Evolutionary conservation across 257 asterid species (phyloP).

Genomic region (Ballota nigra): DNA sequence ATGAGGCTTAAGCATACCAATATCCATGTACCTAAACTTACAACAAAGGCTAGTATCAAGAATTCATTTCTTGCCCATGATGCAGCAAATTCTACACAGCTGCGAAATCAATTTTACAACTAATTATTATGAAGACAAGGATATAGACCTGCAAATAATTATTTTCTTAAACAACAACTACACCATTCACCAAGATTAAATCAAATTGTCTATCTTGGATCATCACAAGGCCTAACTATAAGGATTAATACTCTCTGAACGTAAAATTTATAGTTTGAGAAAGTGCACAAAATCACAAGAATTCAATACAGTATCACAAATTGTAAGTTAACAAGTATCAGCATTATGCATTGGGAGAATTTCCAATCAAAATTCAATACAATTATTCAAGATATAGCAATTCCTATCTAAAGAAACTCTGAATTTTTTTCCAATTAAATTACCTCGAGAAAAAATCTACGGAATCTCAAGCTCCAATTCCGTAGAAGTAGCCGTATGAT

Average conservation of each 20-base stretch:
- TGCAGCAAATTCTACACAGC: neutral
- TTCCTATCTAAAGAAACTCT: conserved; percentile 10
- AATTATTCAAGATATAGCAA: conserved; percentile 14
- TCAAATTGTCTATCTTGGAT: neutral
- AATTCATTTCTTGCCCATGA: neutral
- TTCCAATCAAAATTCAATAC: conserved; percentile 9
- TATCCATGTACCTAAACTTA: neutral
- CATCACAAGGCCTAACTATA: neutral
- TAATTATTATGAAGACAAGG: neutral
- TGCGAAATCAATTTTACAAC: neutral
- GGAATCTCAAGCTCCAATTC: neutral
- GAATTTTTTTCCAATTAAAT: conserved; percentile 2
- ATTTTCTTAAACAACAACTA: neutral
- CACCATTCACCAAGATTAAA: neutral
- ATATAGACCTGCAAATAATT: neutral
- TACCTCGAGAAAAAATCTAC: conserved; percentile 1
- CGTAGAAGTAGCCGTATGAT: neutral
- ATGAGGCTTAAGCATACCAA: neutral
- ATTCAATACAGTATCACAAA: neutral
- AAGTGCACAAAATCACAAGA: neutral
- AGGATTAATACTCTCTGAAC: neutral
- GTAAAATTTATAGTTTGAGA: neutral
- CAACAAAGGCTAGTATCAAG: neutral
- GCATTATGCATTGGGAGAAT: conserved; percentile 16
- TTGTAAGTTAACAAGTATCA: neutral